Evolutionary conservation across 2,329 filamentous ascomycete species (phyloP), one percentile per base, ranked within the genome.

Genomic region (Knoxdaviesia proteae): DNA sequence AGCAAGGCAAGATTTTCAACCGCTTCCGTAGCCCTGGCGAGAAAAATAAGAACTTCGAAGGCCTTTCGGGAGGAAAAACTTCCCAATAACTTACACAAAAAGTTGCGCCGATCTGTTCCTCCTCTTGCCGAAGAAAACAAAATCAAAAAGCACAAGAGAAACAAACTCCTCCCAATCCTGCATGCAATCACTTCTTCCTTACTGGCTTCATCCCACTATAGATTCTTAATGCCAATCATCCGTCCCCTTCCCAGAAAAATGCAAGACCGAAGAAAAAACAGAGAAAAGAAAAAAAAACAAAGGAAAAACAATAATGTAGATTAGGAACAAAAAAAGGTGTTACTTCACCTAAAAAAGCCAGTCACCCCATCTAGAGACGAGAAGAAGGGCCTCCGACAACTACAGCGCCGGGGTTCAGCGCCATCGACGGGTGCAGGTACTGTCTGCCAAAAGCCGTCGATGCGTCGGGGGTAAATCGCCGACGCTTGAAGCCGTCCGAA

Each of bases 381-480:
- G 33, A 36, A 20, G 20, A 20, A 20, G 20, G 20, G 20, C 20
- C 20, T 20, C 20, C 20, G 20, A 20, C 20, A 20, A 20, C 20
- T 3, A 20, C 20, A 20, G 20, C 20, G 20, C 20, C 20, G 20
- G 20, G 20, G 20, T 20, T 20, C 20, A 36, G 3, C 5, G 40
- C 29, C 5, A 42, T 32, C 7, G n/a, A 36, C 10, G 40, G 40
- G 30, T 20, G 33, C 43, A 42, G 34, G 31, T 39, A 42, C 6
- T 38, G 36, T 6, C 40, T 37, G 20, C 38, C 30, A n/a, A 41
- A 36, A 35, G 39, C 41, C 38, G 40, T 38, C 32, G 39, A 40
- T 8, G 38, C 38, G 30, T 47, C 45, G 5, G 43, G 37, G 41
- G 35, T n/a, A 11, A 11, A 11, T 34, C 20, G 38, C 10, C 31